These are phyloP conservation scores for Rhodamnia argentea DNA, from an alignment of 345 rosid species.

Conservation along the genomic window DNA sequence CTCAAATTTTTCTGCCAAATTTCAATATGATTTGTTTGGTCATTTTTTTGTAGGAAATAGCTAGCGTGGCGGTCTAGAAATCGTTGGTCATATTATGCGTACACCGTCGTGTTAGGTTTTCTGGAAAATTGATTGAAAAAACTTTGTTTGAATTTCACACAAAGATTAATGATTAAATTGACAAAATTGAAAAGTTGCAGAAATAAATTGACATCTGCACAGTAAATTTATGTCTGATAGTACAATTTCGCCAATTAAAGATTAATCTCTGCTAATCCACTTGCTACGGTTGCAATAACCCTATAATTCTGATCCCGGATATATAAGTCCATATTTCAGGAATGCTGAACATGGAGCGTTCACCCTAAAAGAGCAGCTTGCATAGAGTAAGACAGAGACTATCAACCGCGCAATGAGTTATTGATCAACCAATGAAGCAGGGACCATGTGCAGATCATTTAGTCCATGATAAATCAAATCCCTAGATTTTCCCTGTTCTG, in stretches of 20 bases:
- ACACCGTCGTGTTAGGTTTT: background rate
- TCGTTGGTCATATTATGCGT: rapidly evolving
- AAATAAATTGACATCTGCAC: background rate
- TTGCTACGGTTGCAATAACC: background rate
- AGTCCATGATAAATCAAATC: too few relatives aligned
- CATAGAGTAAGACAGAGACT: too few relatives aligned
- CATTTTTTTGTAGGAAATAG: background rate
- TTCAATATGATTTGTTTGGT: too few relatives aligned
- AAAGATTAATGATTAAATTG: rapidly evolving
- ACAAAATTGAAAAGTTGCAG: background rate
- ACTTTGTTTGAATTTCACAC: background rate
- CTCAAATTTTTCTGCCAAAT: too few relatives aligned
- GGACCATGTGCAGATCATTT: too few relatives aligned
- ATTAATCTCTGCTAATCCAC: background rate
- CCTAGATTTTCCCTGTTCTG: background rate
- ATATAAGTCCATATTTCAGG: background rate
- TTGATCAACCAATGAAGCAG: too few relatives aligned
- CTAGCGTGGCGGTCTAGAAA: rapidly evolving
- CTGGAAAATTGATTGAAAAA: rapidly evolving
- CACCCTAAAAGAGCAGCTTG: too few relatives aligned
- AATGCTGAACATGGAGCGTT: background rate
- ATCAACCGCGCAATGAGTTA: too few relatives aligned
- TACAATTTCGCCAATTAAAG: background rate
- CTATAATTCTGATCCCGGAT: background rate
- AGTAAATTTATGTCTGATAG: background rate